phyloP scores from a whole-genome alignment of 1,284 basidiomycete species.

The Tetrapyrgos nigripes region DNA sequence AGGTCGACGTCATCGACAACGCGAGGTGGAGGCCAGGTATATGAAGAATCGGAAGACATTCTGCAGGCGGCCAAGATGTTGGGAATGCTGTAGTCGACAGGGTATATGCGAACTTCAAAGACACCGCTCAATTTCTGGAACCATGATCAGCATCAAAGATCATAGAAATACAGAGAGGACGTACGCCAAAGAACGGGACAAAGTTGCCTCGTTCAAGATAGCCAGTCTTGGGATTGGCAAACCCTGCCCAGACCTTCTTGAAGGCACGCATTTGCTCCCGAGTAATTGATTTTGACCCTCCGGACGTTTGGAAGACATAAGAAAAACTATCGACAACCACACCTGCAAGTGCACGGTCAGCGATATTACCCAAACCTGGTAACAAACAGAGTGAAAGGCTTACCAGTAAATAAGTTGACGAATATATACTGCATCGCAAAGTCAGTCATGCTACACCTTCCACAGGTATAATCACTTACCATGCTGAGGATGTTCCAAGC shows the following conservation, averaged over 20 bases:
- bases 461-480: conserved; percentile 54
- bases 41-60: conserved; percentile 36
- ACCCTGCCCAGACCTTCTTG: conserved; percentile 94
- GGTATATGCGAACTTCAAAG: conserved; percentile 88
- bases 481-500: conserved; percentile 97
- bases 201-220: conserved; percentile 79
- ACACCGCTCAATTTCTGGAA: conserved; percentile 76
- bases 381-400: conserved; percentile 14
- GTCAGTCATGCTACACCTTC: background rate
- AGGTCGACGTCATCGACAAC: conserved; percentile 68
- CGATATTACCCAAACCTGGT: background rate
- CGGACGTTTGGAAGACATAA: conserved; percentile 91
- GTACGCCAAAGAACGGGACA: conserved; percentile 83
- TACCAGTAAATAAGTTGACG: conserved; percentile 92
- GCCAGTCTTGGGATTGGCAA: conserved; percentile 81
- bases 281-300: conserved; percentile 84
- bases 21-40: conserved; percentile 31
- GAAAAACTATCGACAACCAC: conserved; percentile 97
- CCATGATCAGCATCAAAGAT: conserved; percentile 11
- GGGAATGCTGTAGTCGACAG: conserved; percentile 65
- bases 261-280: conserved; percentile 92
- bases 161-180: conserved; percentile 33
- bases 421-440: conserved; percentile 79
- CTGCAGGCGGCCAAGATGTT: conserved; percentile 62
- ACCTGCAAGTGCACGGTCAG: conserved; percentile 54